phyloP scores from a whole-genome alignment of 352 stramenopile species.

The Globisporangium canariense region DNA sequence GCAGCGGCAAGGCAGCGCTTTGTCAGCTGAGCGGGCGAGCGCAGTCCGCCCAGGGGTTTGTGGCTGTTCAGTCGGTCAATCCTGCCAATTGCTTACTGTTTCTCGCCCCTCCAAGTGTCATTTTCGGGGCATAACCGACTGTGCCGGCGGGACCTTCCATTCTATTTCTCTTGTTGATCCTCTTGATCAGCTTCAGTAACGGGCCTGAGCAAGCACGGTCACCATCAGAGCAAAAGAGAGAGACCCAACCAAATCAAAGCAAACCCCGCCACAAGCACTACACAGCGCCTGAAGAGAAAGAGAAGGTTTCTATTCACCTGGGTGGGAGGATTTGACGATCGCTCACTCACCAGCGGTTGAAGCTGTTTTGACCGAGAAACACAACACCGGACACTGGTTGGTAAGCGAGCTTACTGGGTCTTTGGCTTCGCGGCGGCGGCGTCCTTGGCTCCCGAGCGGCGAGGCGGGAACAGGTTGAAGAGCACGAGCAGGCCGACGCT shows the following conservation, averaged over 20 bases:
- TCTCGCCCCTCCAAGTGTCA: not conserved
- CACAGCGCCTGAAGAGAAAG: not conserved
- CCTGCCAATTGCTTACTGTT: not conserved
- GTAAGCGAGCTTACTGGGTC: slow-evolving; percentile 25
- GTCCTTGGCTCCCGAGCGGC: slow-evolving; percentile 22
- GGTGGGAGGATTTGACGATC: not conserved
- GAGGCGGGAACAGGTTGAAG: slow-evolving; percentile 56
- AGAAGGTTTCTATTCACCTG: slow-evolving; percentile 8
- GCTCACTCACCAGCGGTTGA: not conserved
- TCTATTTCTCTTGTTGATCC: not conserved
- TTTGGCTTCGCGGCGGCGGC: slow-evolving; percentile 31
- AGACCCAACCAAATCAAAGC: too few relatives aligned
- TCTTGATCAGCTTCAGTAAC: not conserved
- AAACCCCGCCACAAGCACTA: too few relatives aligned
- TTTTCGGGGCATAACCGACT: slow-evolving; percentile 1
- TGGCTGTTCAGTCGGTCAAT: not conserved
- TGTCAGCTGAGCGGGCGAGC: not conserved
- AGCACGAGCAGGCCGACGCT: slow-evolving; percentile 57
- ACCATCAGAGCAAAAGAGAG: too few relatives aligned
- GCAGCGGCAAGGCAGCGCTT: not conserved
- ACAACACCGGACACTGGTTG: not conserved
- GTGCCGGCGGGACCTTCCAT: not conserved
- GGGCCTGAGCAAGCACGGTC: not conserved
- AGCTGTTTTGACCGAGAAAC: not conserved
- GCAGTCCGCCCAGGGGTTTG: not conserved